Conservation (phyloP, 2,329 filamentous ascomycete genomes). For the Harringtonia aguacate region DNA sequence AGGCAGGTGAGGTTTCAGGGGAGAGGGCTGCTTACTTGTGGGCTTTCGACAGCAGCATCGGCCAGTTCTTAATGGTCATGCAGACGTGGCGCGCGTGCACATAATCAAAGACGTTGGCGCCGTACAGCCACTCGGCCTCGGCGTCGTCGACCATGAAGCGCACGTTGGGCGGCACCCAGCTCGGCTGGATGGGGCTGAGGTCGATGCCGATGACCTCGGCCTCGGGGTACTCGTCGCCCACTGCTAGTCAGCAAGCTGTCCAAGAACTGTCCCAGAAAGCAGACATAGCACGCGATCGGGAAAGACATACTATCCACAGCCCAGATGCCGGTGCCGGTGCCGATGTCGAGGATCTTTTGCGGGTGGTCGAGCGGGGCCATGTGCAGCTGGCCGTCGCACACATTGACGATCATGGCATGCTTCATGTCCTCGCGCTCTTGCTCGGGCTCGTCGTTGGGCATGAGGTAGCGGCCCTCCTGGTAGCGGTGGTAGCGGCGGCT, state of each 20-base stretch:
- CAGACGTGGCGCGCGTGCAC: constrained; percentile 48
- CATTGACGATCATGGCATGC: constrained; percentile 38
- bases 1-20: not conserved
- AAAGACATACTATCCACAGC: constrained; percentile 13
- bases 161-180: constrained; percentile 29
- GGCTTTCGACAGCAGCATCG: constrained; percentile 21
- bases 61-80: constrained; percentile 37
- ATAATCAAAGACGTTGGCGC: constrained; percentile 41
- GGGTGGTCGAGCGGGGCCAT: constrained; percentile 29
- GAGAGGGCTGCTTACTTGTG: not conserved
- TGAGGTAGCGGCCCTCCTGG: constrained; percentile 15
- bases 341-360: constrained; percentile 16
- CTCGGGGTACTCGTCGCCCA: constrained; percentile 14
- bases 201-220: constrained; percentile 34
- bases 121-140: constrained; percentile 40
- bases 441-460: constrained; percentile 30
- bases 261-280: too few relatives aligned
- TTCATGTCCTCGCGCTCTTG: constrained; percentile 36
- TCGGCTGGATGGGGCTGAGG: constrained; percentile 32
- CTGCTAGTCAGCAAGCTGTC: too few relatives aligned
- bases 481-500: constrained; percentile 18
- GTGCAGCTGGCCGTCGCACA: constrained; percentile 36
- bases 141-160: constrained; percentile 19
- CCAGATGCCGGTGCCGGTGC: constrained; percentile 18
- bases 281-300: too few relatives aligned